phyloP scores from a whole-genome alignment of 1,284 basidiomycete genomes.

The Cystobasidium slooffiae region DNA sequence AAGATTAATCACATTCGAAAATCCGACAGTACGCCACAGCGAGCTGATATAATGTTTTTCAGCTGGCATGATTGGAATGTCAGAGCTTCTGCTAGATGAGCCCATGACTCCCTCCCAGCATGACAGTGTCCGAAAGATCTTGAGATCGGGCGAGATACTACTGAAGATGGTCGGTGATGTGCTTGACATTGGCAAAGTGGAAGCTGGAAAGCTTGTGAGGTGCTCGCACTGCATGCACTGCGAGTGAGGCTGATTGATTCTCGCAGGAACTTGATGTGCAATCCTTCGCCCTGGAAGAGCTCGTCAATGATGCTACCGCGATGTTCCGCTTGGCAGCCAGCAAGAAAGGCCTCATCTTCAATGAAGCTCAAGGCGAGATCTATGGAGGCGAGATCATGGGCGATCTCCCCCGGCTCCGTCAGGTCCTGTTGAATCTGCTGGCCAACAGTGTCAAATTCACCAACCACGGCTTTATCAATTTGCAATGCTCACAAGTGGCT shows the following conservation, averaged over 20 bases:
- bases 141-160: conserved; percentile 49
- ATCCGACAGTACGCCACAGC: not conserved
- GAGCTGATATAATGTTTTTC: not conserved
- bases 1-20: not conserved
- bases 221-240: not conserved
- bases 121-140: conserved; percentile 46
- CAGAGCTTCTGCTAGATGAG: conserved; percentile 50
- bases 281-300: conserved; percentile 55
- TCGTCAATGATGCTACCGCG: conserved; percentile 54
- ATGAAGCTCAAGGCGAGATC: conserved; percentile 50
- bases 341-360: conserved; percentile 56
- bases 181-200: conserved; percentile 57
- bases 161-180: conserved; percentile 50
- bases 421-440: conserved; percentile 50
- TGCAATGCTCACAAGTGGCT: conserved; percentile 52
- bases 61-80: conserved; percentile 49
- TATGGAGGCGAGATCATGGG: conserved; percentile 47
- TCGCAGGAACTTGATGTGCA: conserved; percentile 54
- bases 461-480: conserved; percentile 53
- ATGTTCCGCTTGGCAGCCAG: conserved; percentile 55
- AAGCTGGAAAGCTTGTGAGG: conserved; percentile 55
- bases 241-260: not conserved
- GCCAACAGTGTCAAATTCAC: conserved; percentile 58
- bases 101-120: conserved; percentile 31
- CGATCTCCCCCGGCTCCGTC: conserved; percentile 50